Conservation (phyloP, 2,329 filamentous ascomycete species). For the Colletotrichum cordylinicola region DNA sequence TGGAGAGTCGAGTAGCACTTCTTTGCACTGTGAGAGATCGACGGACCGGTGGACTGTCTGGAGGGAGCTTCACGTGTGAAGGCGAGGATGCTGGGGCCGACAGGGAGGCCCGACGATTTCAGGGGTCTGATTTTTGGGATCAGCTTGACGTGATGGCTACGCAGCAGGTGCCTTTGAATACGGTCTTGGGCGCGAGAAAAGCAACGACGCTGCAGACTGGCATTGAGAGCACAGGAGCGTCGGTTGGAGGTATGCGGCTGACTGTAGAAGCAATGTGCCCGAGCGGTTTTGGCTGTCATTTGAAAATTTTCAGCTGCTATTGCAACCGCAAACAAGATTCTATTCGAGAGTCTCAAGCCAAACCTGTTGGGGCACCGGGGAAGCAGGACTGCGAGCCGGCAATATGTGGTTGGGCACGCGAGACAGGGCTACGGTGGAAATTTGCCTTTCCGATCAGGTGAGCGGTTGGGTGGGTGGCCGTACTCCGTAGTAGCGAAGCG, state of each 20-base stretch:
- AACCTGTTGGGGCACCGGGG: neutral
- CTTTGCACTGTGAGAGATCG: neutral
- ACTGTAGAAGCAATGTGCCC: neutral
- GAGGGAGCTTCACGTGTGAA: neutral
- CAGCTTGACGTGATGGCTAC: neutral
- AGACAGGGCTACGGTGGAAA: neutral
- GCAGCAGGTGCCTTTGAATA: neutral
- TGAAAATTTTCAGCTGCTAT: neutral
- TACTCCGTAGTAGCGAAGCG: neutral
- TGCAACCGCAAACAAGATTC: neutral
- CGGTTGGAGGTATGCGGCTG: neutral
- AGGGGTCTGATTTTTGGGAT: neutral
- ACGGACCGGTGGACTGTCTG: neutral
- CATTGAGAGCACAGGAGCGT: neutral
- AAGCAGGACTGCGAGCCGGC: neutral
- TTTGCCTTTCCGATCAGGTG: neutral
- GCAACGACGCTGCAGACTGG: neutral
- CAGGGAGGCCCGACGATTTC: neutral
- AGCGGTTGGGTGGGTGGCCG: neutral
- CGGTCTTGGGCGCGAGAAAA: neutral
- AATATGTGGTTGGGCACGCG: neutral
- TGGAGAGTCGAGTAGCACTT: neutral
- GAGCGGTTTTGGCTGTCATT: neutral
- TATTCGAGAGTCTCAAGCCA: neutral
- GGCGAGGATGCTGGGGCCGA: constrained; percentile 5